These are phyloP conservation scores for Vitellaria paradoxa DNA, from an alignment of 179 eudicot species.

Conservation along the genomic window DNA sequence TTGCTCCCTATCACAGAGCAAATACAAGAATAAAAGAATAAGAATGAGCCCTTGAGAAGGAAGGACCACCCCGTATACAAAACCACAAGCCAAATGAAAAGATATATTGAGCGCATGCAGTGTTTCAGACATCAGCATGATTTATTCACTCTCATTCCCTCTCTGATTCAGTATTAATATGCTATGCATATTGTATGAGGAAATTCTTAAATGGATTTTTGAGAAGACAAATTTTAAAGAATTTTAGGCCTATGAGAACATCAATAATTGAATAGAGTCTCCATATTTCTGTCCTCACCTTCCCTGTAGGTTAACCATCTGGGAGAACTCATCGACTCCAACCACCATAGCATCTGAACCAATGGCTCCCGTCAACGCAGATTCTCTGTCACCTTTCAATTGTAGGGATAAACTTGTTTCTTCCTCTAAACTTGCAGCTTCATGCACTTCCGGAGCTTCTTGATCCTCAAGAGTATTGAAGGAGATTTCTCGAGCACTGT, in stretches of 20 bases:
- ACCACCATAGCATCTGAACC: background rate
- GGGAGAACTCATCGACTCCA: conserved; percentile 8
- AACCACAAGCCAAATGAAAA: background rate
- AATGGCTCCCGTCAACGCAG: background rate
- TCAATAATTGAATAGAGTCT: background rate
- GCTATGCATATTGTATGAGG: background rate
- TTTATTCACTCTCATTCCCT: background rate
- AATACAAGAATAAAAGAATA: background rate
- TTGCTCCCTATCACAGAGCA: background rate
- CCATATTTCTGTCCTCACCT: conserved; percentile 2
- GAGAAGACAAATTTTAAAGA: background rate
- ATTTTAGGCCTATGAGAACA: conserved; percentile 10
- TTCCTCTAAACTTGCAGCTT: background rate
- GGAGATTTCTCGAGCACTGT: conserved; percentile 18
- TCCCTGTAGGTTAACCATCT: conserved; percentile 9
- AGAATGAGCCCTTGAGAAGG: background rate
- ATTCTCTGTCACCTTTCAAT: background rate
- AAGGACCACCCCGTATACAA: background rate
- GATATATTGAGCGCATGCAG: background rate
- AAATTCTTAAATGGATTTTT: background rate
- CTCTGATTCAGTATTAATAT: background rate
- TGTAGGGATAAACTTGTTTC: background rate
- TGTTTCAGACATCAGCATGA: background rate
- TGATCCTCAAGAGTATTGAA: background rate
- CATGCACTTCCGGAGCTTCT: conserved; percentile 13